Evolutionary conservation across 2,329 filamentous ascomycete species (phyloP).

Genomic region (Hymenoscyphus repandus): DNA sequence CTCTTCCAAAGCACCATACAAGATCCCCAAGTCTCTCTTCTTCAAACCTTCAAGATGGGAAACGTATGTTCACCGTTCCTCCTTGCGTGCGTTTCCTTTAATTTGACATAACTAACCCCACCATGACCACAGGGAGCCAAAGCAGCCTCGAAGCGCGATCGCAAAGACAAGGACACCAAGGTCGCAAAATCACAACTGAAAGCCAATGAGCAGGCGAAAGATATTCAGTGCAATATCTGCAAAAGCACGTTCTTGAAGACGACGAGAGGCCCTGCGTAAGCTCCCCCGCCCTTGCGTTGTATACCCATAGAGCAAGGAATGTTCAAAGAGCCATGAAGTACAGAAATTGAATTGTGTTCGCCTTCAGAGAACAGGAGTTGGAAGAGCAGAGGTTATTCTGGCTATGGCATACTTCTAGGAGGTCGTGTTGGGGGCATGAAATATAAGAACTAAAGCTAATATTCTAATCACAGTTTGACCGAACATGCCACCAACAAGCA

Average conservation of each 20-base stretch:
- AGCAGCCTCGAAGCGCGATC: conserved; percentile 67
- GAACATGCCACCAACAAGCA: conserved; percentile 75
- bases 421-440: too few species aligned
- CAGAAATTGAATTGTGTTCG: too few species aligned
- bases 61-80: not conserved
- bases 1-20: not conserved
- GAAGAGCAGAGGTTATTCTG: not conserved
- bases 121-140: conserved; percentile 49
- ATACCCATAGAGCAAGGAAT: too few species aligned
- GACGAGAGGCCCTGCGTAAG: conserved; percentile 64
- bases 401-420: not conserved
- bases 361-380: too few species aligned
- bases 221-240: conserved; percentile 73
- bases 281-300: conserved; percentile 14
- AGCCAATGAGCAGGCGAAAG: conserved; percentile 65
- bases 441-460: not conserved
- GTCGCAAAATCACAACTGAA: conserved; percentile 63
- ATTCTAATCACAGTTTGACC: conserved; percentile 44
- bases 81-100: not conserved
- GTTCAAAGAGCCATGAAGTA: too few species aligned
- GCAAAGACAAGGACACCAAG: conserved; percentile 58
- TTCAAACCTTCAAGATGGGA: conserved; percentile 13
- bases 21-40: too few species aligned
- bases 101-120: not conserved
- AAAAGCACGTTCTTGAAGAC: conserved; percentile 76